Conservation (phyloP, 2,329 filamentous ascomycete species). For the Talaromyces sp. region DNA sequence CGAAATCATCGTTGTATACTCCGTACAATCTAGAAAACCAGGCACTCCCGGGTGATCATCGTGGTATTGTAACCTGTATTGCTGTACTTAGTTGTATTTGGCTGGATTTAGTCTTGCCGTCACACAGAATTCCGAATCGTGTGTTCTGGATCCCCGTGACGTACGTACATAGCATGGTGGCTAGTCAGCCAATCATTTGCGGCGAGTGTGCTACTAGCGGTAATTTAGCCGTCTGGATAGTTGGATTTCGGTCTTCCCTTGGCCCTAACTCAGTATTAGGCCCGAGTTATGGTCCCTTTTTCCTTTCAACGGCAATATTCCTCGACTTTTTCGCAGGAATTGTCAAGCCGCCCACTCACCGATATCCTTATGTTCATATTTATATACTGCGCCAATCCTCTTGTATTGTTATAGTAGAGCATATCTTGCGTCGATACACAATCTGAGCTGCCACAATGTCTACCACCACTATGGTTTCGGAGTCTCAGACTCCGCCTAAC, state of each 20-base stretch:
- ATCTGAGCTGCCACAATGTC: slow-evolving; percentile 7
- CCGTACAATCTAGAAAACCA: not conserved
- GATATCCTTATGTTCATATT: not conserved
- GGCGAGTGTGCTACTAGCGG: not conserved
- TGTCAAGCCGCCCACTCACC: not conserved
- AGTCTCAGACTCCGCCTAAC: slow-evolving; percentile 17
- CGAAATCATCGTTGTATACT: not conserved
- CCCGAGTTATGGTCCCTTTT: not conserved
- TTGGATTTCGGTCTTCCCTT: not conserved
- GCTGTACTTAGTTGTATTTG: not conserved
- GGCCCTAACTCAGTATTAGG: not conserved
- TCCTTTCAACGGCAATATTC: not conserved
- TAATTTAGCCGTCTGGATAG: not conserved
- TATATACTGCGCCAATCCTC: not conserved
- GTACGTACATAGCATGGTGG: not conserved
- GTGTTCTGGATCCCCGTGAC: not conserved
- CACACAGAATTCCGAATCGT: not conserved
- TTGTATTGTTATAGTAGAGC: not conserved
- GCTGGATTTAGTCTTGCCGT: not conserved
- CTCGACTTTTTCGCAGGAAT: not conserved
- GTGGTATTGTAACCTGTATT: not conserved
- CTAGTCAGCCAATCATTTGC: not conserved
- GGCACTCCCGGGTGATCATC: slow-evolving; percentile 7
- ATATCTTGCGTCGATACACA: not conserved
- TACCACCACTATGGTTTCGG: slow-evolving; percentile 31